Percentiles rank a stretch among this genome's conserved stretches.
Conservation (phyloP, 495 filamentous ascomycete species). For the Penicillium goetzii region DNA sequence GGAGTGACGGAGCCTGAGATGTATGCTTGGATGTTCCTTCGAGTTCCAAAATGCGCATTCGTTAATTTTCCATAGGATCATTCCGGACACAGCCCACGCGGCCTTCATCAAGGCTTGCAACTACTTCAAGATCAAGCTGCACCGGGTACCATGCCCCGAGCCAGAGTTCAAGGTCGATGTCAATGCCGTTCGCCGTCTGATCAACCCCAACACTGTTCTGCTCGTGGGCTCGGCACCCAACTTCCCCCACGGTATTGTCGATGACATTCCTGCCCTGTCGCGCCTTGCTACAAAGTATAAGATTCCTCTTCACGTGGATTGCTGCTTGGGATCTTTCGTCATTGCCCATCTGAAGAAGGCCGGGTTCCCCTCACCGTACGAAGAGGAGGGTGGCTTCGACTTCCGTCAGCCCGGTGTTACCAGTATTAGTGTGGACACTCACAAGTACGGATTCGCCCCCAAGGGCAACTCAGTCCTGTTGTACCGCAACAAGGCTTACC, state of each 20-base stretch:
- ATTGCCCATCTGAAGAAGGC: constrained; percentile 89
- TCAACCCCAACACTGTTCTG: constrained; percentile 95
- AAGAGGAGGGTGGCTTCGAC: constrained; percentile 80
- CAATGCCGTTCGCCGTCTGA: constrained; percentile 73
- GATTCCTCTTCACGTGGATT: constrained; percentile 93
- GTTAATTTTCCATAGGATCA: constrained; percentile 64
- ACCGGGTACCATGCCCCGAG: constrained; percentile 86
- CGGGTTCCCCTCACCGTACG: constrained; percentile 68
- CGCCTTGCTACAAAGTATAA: constrained; percentile 77
- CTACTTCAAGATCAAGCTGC: constrained; percentile 95
- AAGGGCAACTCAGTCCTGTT: constrained; percentile 93
- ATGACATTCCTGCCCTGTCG: constrained; percentile 87
- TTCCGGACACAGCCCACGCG: constrained; percentile 91
- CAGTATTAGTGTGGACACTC: constrained; percentile 92
- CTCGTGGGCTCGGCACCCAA: constrained; percentile 95
- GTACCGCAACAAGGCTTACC: constrained; percentile 78
- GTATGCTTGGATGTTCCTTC: constrained; percentile 48
- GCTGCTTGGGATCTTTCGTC: constrained; percentile 94
- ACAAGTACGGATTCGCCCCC: constrained; percentile 98
- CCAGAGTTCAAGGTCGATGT: constrained; percentile 83
- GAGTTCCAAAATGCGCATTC: constrained; percentile 3
- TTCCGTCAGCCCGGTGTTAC: constrained; percentile 94
- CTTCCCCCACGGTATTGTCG: constrained; percentile 97
- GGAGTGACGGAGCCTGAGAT: constrained; percentile 94
- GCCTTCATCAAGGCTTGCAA: constrained; percentile 93